A percentile compares a stretch with the other conserved stretches of the same genome.
Conservation (phyloP, 192 early-diverging fungal genomes). For the Backusella tuberculispora region DNA sequence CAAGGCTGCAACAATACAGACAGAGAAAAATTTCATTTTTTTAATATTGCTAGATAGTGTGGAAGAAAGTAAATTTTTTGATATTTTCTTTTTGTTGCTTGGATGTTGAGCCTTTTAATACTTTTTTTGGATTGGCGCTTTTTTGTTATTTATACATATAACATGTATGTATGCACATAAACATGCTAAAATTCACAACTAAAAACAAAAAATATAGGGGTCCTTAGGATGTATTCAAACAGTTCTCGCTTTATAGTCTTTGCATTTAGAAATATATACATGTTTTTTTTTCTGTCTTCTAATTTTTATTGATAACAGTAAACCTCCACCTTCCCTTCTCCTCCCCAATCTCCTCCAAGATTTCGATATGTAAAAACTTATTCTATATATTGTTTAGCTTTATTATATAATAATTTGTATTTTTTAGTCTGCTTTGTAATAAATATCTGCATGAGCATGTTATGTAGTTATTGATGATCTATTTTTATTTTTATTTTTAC, state of each 20-base stretch:
- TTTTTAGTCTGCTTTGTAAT: background rate
- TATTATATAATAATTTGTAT: background rate
- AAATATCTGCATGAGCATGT: background rate
- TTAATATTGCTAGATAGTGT: background rate
- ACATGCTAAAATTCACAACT: no score
- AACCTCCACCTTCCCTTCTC: no score
- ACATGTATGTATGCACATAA: no score
- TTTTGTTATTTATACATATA: no score
- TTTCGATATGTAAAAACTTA: background rate
- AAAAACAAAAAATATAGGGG: no score
- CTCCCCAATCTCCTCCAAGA: no score
- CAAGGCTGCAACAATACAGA: background rate
- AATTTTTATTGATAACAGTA: no score
- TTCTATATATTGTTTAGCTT: background rate
- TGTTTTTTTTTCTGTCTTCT: no score
- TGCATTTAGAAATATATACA: no score
- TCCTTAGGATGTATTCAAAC: no score
- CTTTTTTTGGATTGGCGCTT: background rate
- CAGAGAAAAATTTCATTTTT: background rate
- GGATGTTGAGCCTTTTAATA: no score
- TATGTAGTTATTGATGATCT: background rate
- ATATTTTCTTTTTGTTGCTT: background rate
- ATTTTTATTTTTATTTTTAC: background rate
- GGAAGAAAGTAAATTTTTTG: background rate
- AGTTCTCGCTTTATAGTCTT: no score